These are phyloP conservation scores for Hypoxylon fuscum DNA, from an alignment of 495 filamentous ascomycete genomes.

Conservation along the genomic window DNA sequence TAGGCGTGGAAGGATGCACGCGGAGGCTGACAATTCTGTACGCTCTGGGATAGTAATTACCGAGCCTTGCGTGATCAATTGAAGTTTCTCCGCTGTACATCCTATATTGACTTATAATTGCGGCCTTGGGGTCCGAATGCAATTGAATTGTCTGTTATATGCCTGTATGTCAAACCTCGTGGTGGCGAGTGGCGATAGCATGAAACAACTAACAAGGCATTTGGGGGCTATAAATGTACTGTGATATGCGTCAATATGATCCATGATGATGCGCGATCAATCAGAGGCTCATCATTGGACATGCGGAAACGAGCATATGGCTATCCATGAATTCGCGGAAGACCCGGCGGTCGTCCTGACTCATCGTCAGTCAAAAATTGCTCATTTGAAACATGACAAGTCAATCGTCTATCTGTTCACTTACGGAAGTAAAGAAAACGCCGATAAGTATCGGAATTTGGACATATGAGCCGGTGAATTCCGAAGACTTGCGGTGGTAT, in stretches of 20 bases:
- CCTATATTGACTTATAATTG: constrained; percentile 14
- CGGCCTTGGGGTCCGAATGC: constrained; percentile 15
- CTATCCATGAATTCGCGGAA: constrained; percentile 17
- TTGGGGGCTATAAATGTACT: constrained; percentile 21
- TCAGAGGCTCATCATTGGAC: constrained; percentile 12
- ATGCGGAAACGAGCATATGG: constrained; percentile 5
- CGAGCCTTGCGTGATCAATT: constrained; percentile 10
- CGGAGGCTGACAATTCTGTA: constrained; percentile 13
- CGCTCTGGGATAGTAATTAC: constrained; percentile 5
- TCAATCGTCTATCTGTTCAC: constrained; percentile 3
- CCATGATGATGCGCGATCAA: neutral
- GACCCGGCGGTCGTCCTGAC: constrained; percentile 19
- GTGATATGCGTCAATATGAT: neutral
- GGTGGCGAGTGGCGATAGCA: constrained; percentile 18
- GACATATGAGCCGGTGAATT: constrained; percentile 12
- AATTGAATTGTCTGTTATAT: constrained; percentile 12
- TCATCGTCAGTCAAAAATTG: constrained; percentile 10
- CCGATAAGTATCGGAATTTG: constrained; percentile 23
- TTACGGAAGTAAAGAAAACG: constrained; percentile 1
- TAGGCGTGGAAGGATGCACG: constrained; percentile 13
- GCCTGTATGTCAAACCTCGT: constrained; percentile 10
- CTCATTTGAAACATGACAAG: constrained; percentile 20
- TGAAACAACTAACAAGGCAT: constrained; percentile 25
- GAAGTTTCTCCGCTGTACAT: constrained; percentile 2
- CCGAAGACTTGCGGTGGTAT: constrained; percentile 12